Conservation (phyloP, 108 stramenopile species). For the Discostella stelligeroides region DNA sequence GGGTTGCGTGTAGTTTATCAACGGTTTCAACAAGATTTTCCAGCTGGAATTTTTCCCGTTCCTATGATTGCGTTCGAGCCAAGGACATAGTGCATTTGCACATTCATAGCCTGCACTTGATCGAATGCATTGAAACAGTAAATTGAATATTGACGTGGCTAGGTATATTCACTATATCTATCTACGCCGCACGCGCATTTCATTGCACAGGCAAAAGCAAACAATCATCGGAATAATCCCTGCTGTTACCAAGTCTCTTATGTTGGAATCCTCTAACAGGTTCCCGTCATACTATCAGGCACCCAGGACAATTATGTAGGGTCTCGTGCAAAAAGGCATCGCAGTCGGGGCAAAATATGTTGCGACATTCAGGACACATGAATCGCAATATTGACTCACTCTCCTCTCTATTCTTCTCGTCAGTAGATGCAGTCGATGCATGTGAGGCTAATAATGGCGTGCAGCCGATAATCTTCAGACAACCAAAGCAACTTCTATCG, state of each 20-base stretch:
- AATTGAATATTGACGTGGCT: no score
- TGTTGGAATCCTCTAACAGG: no score
- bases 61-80: constrained; percentile 77
- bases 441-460: constrained; percentile 19
- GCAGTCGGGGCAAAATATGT: constrained; percentile 89
- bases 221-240: no score
- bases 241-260: no score
- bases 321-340: constrained; percentile 89
- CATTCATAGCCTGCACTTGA: not conserved
- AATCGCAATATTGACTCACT: constrained; percentile 58
- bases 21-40: constrained; percentile 77
- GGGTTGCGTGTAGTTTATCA: constrained; percentile 67
- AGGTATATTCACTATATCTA: no score
- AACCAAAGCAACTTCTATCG: constrained; percentile 71
- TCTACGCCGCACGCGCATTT: no score
- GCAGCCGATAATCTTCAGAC: constrained; percentile 59
- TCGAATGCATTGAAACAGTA: not conserved
- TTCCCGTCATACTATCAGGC: no score
- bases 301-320: constrained; percentile 93
- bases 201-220: no score
- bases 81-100: not conserved
- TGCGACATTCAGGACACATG: constrained; percentile 83
- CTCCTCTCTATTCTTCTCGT: constrained; percentile 16
- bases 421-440: no score
- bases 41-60: constrained; percentile 88